Base-by-base conservation (phyloP, 2,329 filamentous ascomycete species). In the Epichloe coenophiala region DNA sequence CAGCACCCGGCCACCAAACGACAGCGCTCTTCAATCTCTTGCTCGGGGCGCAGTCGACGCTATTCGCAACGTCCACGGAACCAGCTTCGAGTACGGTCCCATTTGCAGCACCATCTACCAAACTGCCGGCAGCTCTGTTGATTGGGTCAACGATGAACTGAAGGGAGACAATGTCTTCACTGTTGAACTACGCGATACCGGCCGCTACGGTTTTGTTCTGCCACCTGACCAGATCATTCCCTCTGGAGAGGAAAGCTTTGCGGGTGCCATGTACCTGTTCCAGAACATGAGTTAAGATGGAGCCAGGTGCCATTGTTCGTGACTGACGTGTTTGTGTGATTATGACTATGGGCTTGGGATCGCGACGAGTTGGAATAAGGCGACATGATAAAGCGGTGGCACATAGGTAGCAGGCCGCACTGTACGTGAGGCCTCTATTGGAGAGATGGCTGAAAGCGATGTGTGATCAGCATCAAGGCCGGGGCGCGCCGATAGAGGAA, bases 21-120 rank as follows among this genome's bases (percentile, higher is more conserved):
- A 76, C 50, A 60, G 67, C 7, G 66, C 72, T 49, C 71, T 78
- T 53, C 68, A 73, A 56, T 60, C 63, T 1, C 69, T 84, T 1
- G 74, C 76, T 3, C 58, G 60, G 13, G 70, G 68, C 6, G 69
- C 71, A 5, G 71, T 73, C 15, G 66, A 70, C 2, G 79, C 78
- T 21, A 76, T 84, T 58, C 64, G 58, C 21, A 57, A 59, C 1
- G 64, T 71, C 15, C 64, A 72, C 50, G 70, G 70, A 23, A 62
- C 63, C 9, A 50, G 51, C 3, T 74, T 70, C 57, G 48, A 60
- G 13, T 68, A 73, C 44, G 74, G 76, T 0, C 73, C 77, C 2
- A 75, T 79, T 54, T 84, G 81, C 63, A 65, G 65, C 41, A 82
- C 78, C 33, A 79, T 84, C 55, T 84, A 84, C 63, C 70, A 76